Evolutionary conservation across 192 early-diverging fungal species (phyloP), one percentile per base, ranked within the genome.

Genomic region (Cladochytrium replicatum): DNA sequence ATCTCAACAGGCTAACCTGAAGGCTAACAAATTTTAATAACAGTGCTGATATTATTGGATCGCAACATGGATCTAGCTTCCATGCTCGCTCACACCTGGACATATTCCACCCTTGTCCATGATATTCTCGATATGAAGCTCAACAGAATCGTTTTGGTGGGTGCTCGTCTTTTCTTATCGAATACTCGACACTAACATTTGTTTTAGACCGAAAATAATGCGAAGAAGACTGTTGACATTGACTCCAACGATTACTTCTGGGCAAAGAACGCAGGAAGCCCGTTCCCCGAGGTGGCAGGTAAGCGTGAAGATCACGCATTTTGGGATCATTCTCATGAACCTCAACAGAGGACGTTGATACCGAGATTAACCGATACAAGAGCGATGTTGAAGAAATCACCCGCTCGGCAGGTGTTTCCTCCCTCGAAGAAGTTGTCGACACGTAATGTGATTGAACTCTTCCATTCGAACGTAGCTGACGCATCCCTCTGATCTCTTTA

Each of bases 1-100:
- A n/a, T n/a, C n/a, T n/a, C n/a, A n/a, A n/a, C n/a, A n/a, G n/a
- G n/a, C n/a, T n/a, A n/a, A n/a, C n/a, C n/a, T n/a, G n/a, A n/a
- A n/a, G n/a, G n/a, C n/a, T n/a, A n/a, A n/a, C n/a, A n/a, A 32
- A n/a, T 29, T 1, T 31, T 31, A 11, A 46, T 4, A 19, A 4
- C 68, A 46, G 84, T 94, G 4, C 68, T 99, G 41, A 78, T 99
- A 8, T 63, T 99, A 6, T 61, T 96, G 23, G 96, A 99, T 47
- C 75, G 96, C 29, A 88, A 86, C 54, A 66, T 93, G 68, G 96
- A 99, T 66, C 62, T 97, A 40, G 76, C 78, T 5, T 77, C 87
- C 8, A 90, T 99, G 83, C 72, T 99, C 41, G 81, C 70, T 46
- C 96, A 99, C 64, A 88, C 94, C 6, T 99, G 96, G 96, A 97